Evolutionary conservation across 805 yeast genomes (phyloP).

Genomic region (Saturnispora besseyi): DNA sequence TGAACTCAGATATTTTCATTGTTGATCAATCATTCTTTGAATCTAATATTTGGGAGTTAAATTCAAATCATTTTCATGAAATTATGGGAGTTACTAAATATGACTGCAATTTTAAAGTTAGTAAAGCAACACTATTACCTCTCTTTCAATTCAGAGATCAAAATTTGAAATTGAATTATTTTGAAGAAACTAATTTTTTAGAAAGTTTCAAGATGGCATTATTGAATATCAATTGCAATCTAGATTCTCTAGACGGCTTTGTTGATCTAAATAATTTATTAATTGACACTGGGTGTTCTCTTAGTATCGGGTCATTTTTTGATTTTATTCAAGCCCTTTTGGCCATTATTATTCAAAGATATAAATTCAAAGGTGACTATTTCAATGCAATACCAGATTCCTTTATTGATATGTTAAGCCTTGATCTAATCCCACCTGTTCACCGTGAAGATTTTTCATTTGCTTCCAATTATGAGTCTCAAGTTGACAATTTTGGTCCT

Average conservation of each 20-base stretch:
- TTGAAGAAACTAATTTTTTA: slow-evolving; percentile 17
- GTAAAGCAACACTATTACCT: slow-evolving; percentile 16
- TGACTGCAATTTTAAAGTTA: slow-evolving; percentile 11
- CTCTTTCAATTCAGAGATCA: slow-evolving; percentile 28
- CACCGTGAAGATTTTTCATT: slow-evolving; percentile 19
- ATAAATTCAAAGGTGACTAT: slow-evolving; percentile 6
- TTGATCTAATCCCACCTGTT: slow-evolving; percentile 25
- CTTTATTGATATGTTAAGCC: slow-evolving; percentile 17
- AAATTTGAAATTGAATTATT: slow-evolving; percentile 21
- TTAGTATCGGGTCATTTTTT: slow-evolving; percentile 28
- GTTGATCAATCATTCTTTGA: background rate
- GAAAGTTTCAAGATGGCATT: slow-evolving; percentile 17
- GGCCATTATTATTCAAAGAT: slow-evolving; percentile 14
- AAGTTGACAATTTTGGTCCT: slow-evolving; percentile 10
- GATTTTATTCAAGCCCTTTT: slow-evolving; percentile 22
- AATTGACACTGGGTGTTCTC: slow-evolving; percentile 28
- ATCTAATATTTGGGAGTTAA: background rate
- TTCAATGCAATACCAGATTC: slow-evolving; percentile 11
- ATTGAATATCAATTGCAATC: slow-evolving; percentile 14
- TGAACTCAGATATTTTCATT: slow-evolving; percentile 8
- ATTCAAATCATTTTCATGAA: slow-evolving; percentile 3
- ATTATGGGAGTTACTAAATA: slow-evolving; percentile 17
- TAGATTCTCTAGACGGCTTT: slow-evolving; percentile 16
- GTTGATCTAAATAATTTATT: slow-evolving; percentile 16
- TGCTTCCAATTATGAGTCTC: slow-evolving; percentile 16